phyloP scores from a whole-genome alignment of 2,329 filamentous ascomycete genomes.

The Pseudopyricularia cyperi region DNA sequence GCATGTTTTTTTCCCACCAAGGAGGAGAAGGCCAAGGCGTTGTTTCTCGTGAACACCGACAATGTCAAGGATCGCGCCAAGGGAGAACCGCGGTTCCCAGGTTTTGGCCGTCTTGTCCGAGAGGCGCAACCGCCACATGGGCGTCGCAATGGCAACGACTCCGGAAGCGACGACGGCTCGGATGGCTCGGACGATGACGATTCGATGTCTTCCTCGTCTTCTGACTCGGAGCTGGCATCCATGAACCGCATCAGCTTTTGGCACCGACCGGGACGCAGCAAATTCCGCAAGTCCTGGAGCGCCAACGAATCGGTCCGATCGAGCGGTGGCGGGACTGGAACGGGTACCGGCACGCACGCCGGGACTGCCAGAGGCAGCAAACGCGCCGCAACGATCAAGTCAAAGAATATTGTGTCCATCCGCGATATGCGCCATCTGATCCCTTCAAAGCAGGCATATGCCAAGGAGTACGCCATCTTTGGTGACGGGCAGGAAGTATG shows the following conservation, averaged over 20 bases:
- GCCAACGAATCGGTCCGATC: constrained; percentile 44
- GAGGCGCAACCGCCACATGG: constrained; percentile 33
- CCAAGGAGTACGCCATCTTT: constrained; percentile 70
- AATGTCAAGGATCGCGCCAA: constrained; percentile 33
- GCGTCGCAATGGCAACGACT: constrained; percentile 33
- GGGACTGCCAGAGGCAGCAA: constrained; percentile 39
- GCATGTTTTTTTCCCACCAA: constrained; percentile 59
- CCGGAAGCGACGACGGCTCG: constrained; percentile 36
- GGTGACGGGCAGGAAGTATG: constrained; percentile 74
- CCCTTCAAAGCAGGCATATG: constrained; percentile 68
- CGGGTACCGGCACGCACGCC: constrained; percentile 44
- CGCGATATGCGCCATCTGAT: constrained; percentile 56
- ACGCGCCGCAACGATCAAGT: constrained; percentile 20
- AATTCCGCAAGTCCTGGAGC: constrained; percentile 41
- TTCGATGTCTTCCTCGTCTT: constrained; percentile 37
- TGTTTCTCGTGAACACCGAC: constrained; percentile 29
- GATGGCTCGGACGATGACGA: constrained; percentile 32
- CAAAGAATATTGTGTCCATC: constrained; percentile 62
- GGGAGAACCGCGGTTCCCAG: constrained; percentile 42
- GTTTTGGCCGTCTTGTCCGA: constrained; percentile 40
- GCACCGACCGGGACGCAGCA: constrained; percentile 35
- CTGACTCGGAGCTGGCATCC: constrained; percentile 50
- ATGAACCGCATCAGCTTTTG: constrained; percentile 44
- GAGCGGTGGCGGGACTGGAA: constrained; percentile 47
- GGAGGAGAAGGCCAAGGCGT: constrained; percentile 42